These are phyloP conservation scores for Westerdykella sp. DNA, from an alignment of 2,329 filamentous ascomycete genomes.

Conservation along the genomic window DNA sequence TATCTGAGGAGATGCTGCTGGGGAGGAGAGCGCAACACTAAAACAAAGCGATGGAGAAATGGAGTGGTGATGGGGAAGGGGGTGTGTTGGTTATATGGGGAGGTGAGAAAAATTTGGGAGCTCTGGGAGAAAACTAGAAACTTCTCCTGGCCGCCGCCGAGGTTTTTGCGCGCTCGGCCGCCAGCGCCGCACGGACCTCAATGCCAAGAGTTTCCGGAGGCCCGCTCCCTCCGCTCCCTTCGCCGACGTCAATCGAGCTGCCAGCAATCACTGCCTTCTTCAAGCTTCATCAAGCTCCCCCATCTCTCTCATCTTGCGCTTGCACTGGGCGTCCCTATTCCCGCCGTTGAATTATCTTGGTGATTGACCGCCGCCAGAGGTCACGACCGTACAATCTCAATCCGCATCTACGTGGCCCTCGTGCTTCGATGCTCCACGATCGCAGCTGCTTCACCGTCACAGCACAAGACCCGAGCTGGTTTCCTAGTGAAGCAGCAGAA, in stretches of 20 bases:
- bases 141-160: conserved; percentile 6
- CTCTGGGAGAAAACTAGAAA: conserved; percentile 1
- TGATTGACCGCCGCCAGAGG: no score
- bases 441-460: no score
- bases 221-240: no score
- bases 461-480: no score
- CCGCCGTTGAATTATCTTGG: no score
- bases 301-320: conserved; percentile 1
- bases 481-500: no score
- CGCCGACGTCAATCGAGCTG: no score
- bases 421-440: no score
- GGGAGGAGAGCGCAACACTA: conserved; percentile 22
- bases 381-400: no score
- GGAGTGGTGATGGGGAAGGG: conserved; percentile 6
- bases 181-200: neutral
- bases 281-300: neutral
- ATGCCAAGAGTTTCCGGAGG: neutral
- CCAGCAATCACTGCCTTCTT: neutral
- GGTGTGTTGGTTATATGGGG: conserved; percentile 6
- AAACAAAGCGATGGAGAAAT: conserved; percentile 10
- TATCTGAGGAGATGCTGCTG: conserved; percentile 25
- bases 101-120: conserved; percentile 5
- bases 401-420: no score
- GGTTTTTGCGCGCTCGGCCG: neutral
- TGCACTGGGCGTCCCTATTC: neutral